Evolutionary conservation across 306 rosid species (phyloP).

Genomic region (Morella rubra): DNA sequence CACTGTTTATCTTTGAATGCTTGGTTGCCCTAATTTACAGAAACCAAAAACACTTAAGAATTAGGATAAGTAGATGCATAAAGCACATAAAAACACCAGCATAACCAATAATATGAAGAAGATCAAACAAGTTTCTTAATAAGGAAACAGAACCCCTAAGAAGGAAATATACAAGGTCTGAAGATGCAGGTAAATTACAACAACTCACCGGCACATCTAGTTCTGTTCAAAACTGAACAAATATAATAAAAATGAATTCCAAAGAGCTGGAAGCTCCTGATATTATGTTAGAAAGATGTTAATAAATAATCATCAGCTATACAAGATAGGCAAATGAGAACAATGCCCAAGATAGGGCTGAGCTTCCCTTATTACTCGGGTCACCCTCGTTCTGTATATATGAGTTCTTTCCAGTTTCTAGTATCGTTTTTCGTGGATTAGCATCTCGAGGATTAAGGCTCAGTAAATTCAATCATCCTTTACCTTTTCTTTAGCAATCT

Average conservation of each 20-base stretch:
- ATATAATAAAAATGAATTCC: neutral
- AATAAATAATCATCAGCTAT: conserved; percentile 3
- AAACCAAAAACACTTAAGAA: conserved; percentile 3
- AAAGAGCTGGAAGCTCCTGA: neutral
- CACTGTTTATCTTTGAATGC: conserved; percentile 91
- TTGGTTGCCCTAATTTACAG: conserved; percentile 71
- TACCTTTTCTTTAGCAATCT: conserved; percentile 91
- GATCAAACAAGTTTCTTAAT: no score
- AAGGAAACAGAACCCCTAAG: neutral
- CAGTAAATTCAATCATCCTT: neutral
- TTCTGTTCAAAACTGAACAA: neutral
- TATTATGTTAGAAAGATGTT: neutral
- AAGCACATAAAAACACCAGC: neutral
- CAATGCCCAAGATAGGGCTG: neutral
- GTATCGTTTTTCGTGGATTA: no score
- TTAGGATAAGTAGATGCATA: conserved; percentile 8
- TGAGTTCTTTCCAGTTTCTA: no score
- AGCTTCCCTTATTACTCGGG: neutral
- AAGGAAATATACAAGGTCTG: neutral
- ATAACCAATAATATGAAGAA: no score
- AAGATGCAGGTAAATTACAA: neutral
- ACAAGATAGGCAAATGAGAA: neutral
- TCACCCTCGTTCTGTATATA: no score
- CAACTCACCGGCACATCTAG: neutral
- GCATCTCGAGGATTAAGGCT: no score